These are phyloP conservation scores for Botrytis aclada DNA, from an alignment of 2,329 filamentous ascomycete species.

Conservation along the genomic window DNA sequence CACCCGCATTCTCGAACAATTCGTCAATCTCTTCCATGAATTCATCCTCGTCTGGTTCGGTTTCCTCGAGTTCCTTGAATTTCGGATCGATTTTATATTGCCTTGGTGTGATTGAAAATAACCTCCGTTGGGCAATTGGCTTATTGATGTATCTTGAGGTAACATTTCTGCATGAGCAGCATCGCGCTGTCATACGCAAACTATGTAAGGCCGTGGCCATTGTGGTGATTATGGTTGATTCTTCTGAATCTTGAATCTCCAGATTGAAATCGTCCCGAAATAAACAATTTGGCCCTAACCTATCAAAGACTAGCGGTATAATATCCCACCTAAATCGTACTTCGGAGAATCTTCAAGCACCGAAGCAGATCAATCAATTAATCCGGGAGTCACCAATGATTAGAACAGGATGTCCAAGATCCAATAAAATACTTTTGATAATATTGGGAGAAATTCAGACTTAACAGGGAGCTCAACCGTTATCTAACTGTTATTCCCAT, in stretches of 20 bases:
- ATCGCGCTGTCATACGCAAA: constrained; percentile 33
- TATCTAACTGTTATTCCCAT: neutral
- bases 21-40: constrained; percentile 16
- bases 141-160: constrained; percentile 21
- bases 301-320: neutral
- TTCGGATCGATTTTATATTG: constrained; percentile 22
- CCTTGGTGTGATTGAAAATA: constrained; percentile 29
- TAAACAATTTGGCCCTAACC: constrained; percentile 9
- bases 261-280: constrained; percentile 10
- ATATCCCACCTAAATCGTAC: neutral
- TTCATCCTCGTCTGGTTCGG: constrained; percentile 17
- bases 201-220: constrained; percentile 37
- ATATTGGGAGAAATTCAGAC: neutral
- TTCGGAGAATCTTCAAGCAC: neutral
- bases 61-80: constrained; percentile 20
- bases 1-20: constrained; percentile 11
- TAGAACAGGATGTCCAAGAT: neutral
- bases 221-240: constrained; percentile 18
- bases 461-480: neutral
- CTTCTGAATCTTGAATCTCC: constrained; percentile 6
- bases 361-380: neutral
- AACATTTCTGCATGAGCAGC: constrained; percentile 27
- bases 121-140: constrained; percentile 28
- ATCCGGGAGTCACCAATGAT: neutral
- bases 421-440: neutral